Evolutionary conservation across 176 grass and related monocot genomes (phyloP), one percentile per base, ranked within the genome.

Genomic region (Oryza longistaminata): DNA sequence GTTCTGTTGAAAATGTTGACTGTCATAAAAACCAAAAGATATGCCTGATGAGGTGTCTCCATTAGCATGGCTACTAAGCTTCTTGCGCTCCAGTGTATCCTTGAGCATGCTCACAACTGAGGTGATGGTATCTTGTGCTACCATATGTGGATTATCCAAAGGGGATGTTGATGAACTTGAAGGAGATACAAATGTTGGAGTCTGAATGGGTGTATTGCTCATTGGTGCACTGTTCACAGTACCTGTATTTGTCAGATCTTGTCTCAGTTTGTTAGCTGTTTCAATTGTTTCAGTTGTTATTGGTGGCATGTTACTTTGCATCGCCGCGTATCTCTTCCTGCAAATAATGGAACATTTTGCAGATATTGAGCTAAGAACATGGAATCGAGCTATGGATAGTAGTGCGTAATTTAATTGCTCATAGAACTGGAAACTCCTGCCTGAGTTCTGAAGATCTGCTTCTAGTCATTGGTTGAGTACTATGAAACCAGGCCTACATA

Each of bases 401-500:
- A 83, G 45, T 71, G 53, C 1, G 53, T 5, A 58, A 74, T 22
- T 21, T 4, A 58, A 74, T 22, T 21, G 45, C 21, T 65, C 42
- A 73, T n/a, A 29, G 10, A 58, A 85, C 67, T 29, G 26, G 35
- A 58, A 82, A 82, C n/a, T 68, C 85, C 34, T 94, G 73, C 92
- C 92, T 87, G 67, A 94, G 33, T 87, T 94, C 90, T 80, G 92
- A 94, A 43, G 92, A 94, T 22, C 90, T 79, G 73, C 92, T 90
- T 90, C 92, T 87, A 45, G 92, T 92, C 92, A 94, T 94, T 86
- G 92, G 92, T 86, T 92, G 92, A 81, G 78, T 83, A 64, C 92
- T 88, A 70, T 92, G 90, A 75, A 92, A 92, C 92, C 92, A 94
- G 61, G 92, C 82, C 92, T 94, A 83, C 45, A 73, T 58, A 73